Conservation (phyloP, 768 basidiomycete genomes). For the Auriscalpium orientale region DNA sequence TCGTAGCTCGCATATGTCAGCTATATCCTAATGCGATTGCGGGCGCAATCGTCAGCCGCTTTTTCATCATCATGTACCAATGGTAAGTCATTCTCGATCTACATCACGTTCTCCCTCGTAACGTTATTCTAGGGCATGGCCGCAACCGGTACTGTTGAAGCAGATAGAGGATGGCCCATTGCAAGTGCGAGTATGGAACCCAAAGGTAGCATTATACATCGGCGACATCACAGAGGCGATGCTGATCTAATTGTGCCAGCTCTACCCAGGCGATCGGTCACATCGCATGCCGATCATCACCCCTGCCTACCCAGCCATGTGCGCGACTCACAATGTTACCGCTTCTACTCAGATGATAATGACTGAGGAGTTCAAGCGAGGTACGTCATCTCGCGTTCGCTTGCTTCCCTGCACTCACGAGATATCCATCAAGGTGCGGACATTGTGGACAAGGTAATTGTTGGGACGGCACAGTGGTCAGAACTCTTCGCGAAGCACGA, state of each 20-base stretch:
- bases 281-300: conserved; percentile 99
- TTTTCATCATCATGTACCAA: conserved; percentile 97
- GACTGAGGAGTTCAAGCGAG: conserved; percentile 92
- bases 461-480: conserved; percentile 78
- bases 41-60: conserved; percentile 92
- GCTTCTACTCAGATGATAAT: conserved; percentile 93
- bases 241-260: conserved; percentile 29
- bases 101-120: neutral
- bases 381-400: conserved; percentile 27
- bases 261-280: conserved; percentile 87
- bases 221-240: neutral
- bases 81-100: conserved; percentile 48
- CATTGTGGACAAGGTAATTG: conserved; percentile 88
- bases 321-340: conserved; percentile 96
- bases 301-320: conserved; percentile 98
- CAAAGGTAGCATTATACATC: conserved; percentile 47
- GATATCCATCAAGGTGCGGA: conserved; percentile 61
- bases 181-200: conserved; percentile 96
- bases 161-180: conserved; percentile 94
- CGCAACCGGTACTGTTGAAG: conserved; percentile 93
- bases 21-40: conserved; percentile 93
- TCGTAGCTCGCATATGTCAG: conserved; percentile 99
- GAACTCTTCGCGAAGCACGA: conserved; percentile 94
- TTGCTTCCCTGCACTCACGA: conserved; percentile 8
- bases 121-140: conserved; percentile 75